Base-by-base conservation (phyloP, 2,329 filamentous ascomycete genomes). In the Pseudopyricularia javanii region DNA sequence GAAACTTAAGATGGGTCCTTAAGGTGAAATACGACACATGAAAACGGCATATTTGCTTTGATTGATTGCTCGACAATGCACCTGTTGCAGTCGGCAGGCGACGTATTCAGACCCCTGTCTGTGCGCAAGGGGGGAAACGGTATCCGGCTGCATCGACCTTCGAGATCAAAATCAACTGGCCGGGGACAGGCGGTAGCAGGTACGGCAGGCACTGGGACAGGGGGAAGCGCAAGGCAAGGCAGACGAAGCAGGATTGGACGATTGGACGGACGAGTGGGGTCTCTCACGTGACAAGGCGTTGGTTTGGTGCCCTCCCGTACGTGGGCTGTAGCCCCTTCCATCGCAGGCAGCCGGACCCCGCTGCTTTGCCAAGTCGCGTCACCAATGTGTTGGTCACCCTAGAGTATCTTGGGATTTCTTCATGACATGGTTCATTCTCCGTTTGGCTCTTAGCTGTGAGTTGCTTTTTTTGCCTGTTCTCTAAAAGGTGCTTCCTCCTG, bases 111-210 rank as follows among this genome's bases (percentile, higher is more conserved):
- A 52, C 32, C 50, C 50, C 37, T 52, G 50, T 34, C 50, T n/a
- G 35, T 51, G 50, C 35, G 37, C 50, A 52, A n/a, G n/a, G 50
- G 50, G 50, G 50, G 50, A 51, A 37, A 37, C 49, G 49, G 49
- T 43, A 51, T 26, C 49, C 26, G 15, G 35, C 26, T 30, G 49
- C 49, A 51, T 43, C 37, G 37, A 43, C 22, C n/a, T n/a, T n/a
- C n/a, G n/a, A n/a, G n/a, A 20, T 43, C 37, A 20, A 43, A 20
- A 43, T 43, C 37, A 43, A 43, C 17, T 43, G 5, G 17, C 14
- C 37, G 8, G 7, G 37, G 37, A 20, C n/a, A n/a, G n/a, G n/a
- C n/a, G n/a, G n/a, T n/a, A n/a, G n/a, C n/a, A n/a, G n/a, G n/a
- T n/a, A n/a, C n/a, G n/a, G n/a, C n/a, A n/a, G n/a, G n/a, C n/a